Evolutionary conservation across 352 stramenopile species (phyloP).

Genomic region (Aphanomyces euteiches): DNA sequence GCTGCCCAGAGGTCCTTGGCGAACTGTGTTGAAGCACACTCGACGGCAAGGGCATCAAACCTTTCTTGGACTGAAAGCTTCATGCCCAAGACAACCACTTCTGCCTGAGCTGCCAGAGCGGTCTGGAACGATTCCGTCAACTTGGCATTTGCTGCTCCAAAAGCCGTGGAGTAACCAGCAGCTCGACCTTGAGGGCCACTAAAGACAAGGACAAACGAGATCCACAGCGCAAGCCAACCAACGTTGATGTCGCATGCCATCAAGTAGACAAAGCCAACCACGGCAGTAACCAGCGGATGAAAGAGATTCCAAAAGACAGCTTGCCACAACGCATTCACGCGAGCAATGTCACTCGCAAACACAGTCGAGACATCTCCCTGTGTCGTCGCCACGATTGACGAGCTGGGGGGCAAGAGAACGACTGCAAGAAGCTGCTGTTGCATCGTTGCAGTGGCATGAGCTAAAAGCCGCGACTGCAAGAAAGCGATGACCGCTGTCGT

Average conservation of each 20-base stretch:
- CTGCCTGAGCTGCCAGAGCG: neutral
- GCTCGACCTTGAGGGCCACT: conserved; percentile 15
- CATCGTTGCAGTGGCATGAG: conserved; percentile 1
- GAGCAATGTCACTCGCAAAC: conserved; percentile 22
- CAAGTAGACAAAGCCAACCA: conserved; percentile 14
- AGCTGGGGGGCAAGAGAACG: neutral
- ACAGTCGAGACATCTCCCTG: conserved; percentile 24
- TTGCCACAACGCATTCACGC: conserved; percentile 30
- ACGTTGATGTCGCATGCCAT: neutral
- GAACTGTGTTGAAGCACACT: neutral
- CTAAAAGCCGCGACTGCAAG: conserved; percentile 11
- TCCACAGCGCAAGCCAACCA: conserved; percentile 5
- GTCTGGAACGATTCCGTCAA: conserved; percentile 22
- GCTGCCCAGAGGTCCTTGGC: conserved; percentile 53
- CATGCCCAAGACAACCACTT: conserved; percentile 1
- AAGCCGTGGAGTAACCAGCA: conserved; percentile 10
- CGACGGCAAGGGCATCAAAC: neutral
- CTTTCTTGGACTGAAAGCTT: neutral
- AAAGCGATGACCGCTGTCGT: conserved; percentile 77
- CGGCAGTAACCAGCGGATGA: neutral
- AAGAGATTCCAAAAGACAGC: conserved; percentile 29
- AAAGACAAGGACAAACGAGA: neutral
- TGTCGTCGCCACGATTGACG: neutral
- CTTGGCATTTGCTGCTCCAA: conserved; percentile 11
- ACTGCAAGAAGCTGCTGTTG: neutral